Percentiles rank a stretch among this genome's conserved stretches.
Evolutionary conservation across 1,139 yeast genomes (phyloP).

Genomic region (Geotrichum australiense): DNA sequence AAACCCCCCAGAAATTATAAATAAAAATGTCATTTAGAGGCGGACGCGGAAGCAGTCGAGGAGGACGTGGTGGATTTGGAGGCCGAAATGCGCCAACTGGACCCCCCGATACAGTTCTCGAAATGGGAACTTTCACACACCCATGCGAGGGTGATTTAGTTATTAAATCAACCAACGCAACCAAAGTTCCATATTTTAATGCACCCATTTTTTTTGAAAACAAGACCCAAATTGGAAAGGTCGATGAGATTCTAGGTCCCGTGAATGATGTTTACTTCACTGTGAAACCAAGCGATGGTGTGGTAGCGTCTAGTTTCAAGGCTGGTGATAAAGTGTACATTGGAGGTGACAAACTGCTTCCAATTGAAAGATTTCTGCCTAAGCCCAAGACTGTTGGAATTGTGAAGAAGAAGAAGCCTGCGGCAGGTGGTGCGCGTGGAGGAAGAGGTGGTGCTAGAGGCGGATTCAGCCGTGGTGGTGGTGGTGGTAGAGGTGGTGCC

Average conservation of each 20-base stretch:
- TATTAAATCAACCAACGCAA: constrained; percentile 78
- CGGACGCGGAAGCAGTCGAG: constrained; percentile 38
- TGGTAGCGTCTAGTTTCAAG: constrained; percentile 86
- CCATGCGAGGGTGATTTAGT: constrained; percentile 97
- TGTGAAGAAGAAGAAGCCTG: constrained; percentile 60
- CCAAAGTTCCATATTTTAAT: constrained; percentile 94
- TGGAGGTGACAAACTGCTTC: constrained; percentile 91
- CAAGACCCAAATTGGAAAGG: constrained; percentile 89
- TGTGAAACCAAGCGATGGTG: constrained; percentile 92
- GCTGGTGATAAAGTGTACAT: constrained; percentile 94
- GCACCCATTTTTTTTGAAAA: constrained; percentile 97
- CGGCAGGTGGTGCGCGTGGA: constrained; percentile 43
- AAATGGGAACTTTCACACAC: constrained; percentile 90
- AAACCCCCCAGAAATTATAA: too few species aligned
- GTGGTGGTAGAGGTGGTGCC: constrained; percentile 40
- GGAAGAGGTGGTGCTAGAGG: constrained; percentile 41
- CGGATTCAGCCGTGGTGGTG: constrained; percentile 33
- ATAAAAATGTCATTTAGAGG: constrained; percentile 27
- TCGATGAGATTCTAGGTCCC: constrained; percentile 97
- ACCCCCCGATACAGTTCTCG: constrained; percentile 82
- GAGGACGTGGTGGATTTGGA: constrained; percentile 46
- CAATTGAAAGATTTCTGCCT: constrained; percentile 92
- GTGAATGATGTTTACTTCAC: constrained; percentile 95
- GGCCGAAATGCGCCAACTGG: constrained; percentile 45
- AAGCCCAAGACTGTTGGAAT: constrained; percentile 79